phyloP scores from a whole-genome alignment of 345 rosid genomes.

The Salix purpurea region DNA sequence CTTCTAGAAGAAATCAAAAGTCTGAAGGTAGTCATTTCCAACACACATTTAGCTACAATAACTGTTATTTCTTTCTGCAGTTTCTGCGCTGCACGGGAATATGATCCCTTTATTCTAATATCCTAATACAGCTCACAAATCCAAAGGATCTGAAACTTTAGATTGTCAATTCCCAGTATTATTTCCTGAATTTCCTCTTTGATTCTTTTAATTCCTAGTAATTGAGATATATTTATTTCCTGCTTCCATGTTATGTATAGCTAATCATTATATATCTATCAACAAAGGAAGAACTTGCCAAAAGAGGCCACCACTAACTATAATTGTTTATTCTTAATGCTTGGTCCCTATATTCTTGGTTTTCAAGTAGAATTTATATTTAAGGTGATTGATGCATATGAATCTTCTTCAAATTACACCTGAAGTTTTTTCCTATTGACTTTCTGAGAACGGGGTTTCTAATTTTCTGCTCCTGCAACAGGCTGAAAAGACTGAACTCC shows the following conservation, averaged over 20 bases:
- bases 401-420: background rate
- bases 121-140: background rate
- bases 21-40: constrained; percentile 20
- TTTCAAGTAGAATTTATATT: background rate
- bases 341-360: background rate
- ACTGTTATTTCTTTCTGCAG: background rate
- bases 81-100: background rate
- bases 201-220: background rate
- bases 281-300: background rate
- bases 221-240: background rate
- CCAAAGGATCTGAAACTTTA: background rate
- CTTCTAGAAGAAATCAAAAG: constrained; percentile 22
- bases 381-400: background rate
- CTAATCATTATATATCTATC: background rate
- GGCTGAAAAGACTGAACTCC: constrained; percentile 34
- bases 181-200: background rate
- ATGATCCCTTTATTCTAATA: background rate
- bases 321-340: background rate
- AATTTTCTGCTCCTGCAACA: constrained; percentile 6
- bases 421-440: background rate
- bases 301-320: background rate
- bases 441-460: background rate
- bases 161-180: background rate
- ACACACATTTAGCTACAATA: background rate
- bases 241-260: background rate